Base-by-base conservation (phyloP, 148 eudicot species). In the Nepenthes mirabilis region DNA sequence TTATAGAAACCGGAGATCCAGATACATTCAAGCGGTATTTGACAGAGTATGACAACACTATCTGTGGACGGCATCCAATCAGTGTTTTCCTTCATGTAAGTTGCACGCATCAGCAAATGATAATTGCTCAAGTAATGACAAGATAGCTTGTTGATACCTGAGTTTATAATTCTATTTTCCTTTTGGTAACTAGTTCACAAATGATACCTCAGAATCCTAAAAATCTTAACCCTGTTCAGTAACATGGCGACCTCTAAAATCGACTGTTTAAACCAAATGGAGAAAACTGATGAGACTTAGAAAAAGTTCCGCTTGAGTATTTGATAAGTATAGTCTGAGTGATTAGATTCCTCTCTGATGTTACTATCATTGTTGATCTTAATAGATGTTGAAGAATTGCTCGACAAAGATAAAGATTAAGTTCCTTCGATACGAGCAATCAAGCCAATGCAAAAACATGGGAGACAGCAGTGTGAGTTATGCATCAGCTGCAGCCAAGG, bases 391-490 rank as follows among this genome's bases (percentile, higher is more conserved):
- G 81, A 89, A 69, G 82, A 78, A 84, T 52, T 67, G 78, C 72
- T 79, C 91, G 1, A 79, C 84, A 5, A 86, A 86, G 80, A 80
- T 86, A 62, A 89, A 82, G 76, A 78, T 93, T 14, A 75, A 74
- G 52, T 93, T 93, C 65, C 80, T 93, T 55, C 86, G 87, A 36
- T 93, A 93, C 47, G 99, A 93, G 56, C 99, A 89, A 63, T 93
- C 97, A 33, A 93, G 99, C 69, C 90, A 76, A 57, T 94, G 97
- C 95, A 94, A 89, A 76, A 77, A 67, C 75, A 84, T 48, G 74
- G 69, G 95, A 65, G 99, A 94, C 76, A 94, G 97, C 87, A 94
- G 99, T 36, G 97, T 94, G 6, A 94, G 97, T 66, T 94, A 94
- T 70, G 97, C 99, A 58, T 94, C 99, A 60, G 97, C 99, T 62